Evolutionary conservation across 352 stramenopile species (phyloP).

Genomic region (Globisporangium alternatum): DNA sequence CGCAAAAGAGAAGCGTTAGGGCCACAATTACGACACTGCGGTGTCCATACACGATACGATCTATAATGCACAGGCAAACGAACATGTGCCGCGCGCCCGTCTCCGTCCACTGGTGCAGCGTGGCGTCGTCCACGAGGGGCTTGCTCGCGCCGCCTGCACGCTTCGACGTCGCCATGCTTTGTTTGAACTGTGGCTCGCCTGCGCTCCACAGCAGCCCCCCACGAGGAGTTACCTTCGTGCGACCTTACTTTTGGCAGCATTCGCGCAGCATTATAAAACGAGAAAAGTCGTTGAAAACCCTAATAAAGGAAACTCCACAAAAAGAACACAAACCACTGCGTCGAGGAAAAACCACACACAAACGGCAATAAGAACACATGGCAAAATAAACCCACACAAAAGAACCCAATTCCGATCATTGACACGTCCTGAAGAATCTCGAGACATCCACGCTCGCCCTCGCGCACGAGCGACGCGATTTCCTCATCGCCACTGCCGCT

Average conservation of each 20-base stretch:
- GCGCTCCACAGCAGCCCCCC: neutral
- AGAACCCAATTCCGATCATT: too few relatives aligned
- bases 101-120: conserved; percentile 66
- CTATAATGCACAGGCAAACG: conserved; percentile 11
- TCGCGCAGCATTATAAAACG: too few relatives aligned
- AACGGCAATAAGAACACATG: too few relatives aligned
- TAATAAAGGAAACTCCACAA: too few relatives aligned
- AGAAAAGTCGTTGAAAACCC: too few relatives aligned
- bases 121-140: conserved; percentile 49
- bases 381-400: too few relatives aligned
- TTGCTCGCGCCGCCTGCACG: conserved; percentile 21
- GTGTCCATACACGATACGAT: neutral
- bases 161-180: conserved; percentile 25
- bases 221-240: neutral
- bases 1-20: neutral
- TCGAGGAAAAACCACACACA: too few relatives aligned
- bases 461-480: too few relatives aligned
- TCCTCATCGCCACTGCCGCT: too few relatives aligned
- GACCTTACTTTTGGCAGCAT: neutral
- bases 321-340: too few relatives aligned
- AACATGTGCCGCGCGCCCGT: conserved; percentile 55
- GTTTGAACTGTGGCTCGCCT: neutral
- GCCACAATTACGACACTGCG: neutral
- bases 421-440: too few relatives aligned
- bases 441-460: too few relatives aligned